phyloP scores from a whole-genome alignment of 163 green algal species.

The Scenedesmus sp. region DNA sequence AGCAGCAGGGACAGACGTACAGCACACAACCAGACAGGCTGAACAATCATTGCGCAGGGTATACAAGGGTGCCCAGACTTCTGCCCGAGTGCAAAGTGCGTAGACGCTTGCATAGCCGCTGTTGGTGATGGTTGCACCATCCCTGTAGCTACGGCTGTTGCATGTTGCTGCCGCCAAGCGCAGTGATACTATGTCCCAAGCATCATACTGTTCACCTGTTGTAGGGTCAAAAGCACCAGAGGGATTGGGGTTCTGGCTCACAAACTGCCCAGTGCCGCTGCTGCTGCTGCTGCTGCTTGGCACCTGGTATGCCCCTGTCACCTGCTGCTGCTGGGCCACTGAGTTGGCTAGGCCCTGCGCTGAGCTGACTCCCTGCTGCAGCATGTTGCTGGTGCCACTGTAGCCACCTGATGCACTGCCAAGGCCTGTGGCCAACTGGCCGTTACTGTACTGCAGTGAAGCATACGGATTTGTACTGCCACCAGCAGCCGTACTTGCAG shows the following conservation, averaged over 20 bases:
- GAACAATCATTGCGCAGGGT: no score
- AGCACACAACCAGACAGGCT: no score
- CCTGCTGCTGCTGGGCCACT: not conserved
- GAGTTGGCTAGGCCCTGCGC: not conserved
- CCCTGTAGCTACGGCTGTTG: no score
- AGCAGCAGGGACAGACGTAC: no score
- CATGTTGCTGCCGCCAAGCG: no score
- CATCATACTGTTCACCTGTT: not conserved
- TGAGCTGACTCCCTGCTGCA: not conserved
- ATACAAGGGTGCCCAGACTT: no score
- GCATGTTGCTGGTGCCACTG: not conserved
- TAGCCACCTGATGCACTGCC: conserved; percentile 13
- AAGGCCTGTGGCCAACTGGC: not conserved
- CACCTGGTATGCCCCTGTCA: conserved; percentile 12
- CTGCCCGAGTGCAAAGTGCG: no score
- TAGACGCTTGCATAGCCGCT: no score
- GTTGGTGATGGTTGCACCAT: no score
- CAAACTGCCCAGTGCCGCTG: not conserved
- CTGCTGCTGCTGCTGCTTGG: not conserved
- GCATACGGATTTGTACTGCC: not conserved
- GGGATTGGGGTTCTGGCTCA: conserved; percentile 9
- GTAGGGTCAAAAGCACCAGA: not conserved
- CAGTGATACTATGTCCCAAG: no score
- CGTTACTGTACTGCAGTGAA: conserved; percentile 9
- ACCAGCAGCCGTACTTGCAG: not conserved